Evolutionary conservation across 495 filamentous ascomycete species (phyloP), one percentile per base, ranked within the genome.

Genomic region (Aspergillus egyptiacus): DNA sequence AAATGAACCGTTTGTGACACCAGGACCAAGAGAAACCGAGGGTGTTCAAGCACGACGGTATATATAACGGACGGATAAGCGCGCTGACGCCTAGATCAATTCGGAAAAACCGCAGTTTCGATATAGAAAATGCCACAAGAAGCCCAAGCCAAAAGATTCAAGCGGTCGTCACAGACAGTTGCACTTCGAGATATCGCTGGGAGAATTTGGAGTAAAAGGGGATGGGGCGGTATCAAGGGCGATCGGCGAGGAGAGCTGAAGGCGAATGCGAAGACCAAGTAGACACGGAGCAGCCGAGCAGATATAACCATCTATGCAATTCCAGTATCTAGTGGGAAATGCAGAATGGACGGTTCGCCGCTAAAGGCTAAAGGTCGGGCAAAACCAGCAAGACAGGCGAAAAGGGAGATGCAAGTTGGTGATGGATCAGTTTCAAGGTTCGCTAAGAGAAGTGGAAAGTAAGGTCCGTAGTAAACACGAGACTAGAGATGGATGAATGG

Each of bases 1-100:
- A 20, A 37, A 44, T 33, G 13, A 32, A 33, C 41, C 41, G 28
- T 20, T 33, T 10, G 41, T 44, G 18, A 30, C 41, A 44, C n/a
- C 41, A 23, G 24, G 18, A 18, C 7, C n/a, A 19, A n/a, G 28
- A 33, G 17, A 25, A 3, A 3, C 28, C 28, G 10, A 31, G 28
- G 9, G 9, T 31, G 28, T 27, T 27, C 6, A 3, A 18, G 36
- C 4, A 32, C 30, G 15, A 3, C 6, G 36, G 2, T 3, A 39
- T 39, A 6, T n/a, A 7, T 13, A 9, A 44, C 33, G 27, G 41
- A 18, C 19, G n/a, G 6, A 44, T 23, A 33, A 31, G 41, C 41
- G 41, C 17, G 27, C 33, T 18, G 17, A 11, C 3, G 41, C 13
- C 13, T 32, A 18, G 19, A 31, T 10, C 28, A 8, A 2, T 31